These are phyloP conservation scores for Hura crepitans DNA, from an alignment of 441 rosid species.

Conservation along the genomic window DNA sequence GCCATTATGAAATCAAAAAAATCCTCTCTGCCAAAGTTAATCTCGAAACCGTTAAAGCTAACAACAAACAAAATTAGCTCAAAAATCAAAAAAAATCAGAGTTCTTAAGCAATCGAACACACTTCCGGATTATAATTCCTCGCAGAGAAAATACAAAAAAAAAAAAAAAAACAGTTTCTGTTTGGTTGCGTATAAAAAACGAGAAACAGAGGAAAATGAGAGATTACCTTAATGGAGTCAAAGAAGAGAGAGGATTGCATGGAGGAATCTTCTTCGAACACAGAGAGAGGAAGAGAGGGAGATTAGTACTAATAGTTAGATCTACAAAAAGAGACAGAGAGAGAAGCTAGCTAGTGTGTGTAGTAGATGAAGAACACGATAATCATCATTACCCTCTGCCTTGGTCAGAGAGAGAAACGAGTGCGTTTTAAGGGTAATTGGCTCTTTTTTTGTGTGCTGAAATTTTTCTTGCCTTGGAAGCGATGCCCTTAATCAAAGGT, in stretches of 20 bases:
- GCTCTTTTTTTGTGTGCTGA: background rate
- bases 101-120: background rate
- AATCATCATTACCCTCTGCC: slow-evolving; percentile 1
- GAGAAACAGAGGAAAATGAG: slow-evolving; percentile 12
- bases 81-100: background rate
- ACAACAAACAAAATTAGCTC: background rate
- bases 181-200: background rate
- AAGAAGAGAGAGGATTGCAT: background rate
- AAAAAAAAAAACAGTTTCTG: slow-evolving; percentile 2
- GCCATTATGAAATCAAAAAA: slow-evolving; percentile 54
- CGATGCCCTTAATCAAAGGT: slow-evolving; percentile 45
- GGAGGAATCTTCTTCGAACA: slow-evolving; percentile 24
- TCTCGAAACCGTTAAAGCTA: background rate
- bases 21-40: slow-evolving; percentile 12
- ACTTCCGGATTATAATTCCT: slow-evolving; percentile 9
- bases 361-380: slow-evolving; percentile 24
- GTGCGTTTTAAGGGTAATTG: slow-evolving; percentile 13
- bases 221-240: background rate
- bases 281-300: slow-evolving; percentile 22
- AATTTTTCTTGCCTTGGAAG: slow-evolving; percentile 48
- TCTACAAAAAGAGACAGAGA: slow-evolving; percentile 7
- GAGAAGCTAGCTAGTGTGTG: slow-evolving; percentile 8
- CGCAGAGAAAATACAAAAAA: slow-evolving; percentile 20
- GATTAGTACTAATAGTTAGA: background rate
- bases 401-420: slow-evolving; percentile 16